phyloP scores from a whole-genome alignment of 768 basidiomycete species.

The Candolleomyces eurysporus region DNA sequence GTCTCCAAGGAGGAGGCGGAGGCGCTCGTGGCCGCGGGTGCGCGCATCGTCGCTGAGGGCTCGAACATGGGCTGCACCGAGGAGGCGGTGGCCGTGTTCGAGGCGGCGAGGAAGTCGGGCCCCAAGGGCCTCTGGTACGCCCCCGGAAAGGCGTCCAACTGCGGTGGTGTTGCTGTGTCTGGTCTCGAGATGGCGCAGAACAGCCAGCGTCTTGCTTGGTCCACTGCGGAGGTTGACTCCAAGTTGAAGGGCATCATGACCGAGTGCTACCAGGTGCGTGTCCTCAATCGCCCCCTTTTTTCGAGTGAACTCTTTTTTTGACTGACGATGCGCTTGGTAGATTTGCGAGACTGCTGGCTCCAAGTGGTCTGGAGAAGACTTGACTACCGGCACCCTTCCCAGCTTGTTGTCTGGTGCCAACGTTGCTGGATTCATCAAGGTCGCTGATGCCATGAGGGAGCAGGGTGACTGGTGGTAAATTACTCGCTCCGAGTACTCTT shows the following conservation, averaged over 20 bases:
- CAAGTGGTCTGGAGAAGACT: slow-evolving; percentile 53
- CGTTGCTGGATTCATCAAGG: slow-evolving; percentile 70
- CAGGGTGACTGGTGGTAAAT: slow-evolving; percentile 78
- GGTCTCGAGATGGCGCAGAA: slow-evolving; percentile 83
- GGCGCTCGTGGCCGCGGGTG: slow-evolving; percentile 66
- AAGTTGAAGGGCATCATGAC: slow-evolving; percentile 74
- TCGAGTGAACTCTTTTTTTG: too few relatives aligned
- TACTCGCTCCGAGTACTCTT: neutral
- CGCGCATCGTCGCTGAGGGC: slow-evolving; percentile 71
- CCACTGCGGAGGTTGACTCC: slow-evolving; percentile 58
- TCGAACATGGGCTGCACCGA: slow-evolving; percentile 77
- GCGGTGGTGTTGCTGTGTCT: slow-evolving; percentile 76
- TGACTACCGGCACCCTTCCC: slow-evolving; percentile 39
- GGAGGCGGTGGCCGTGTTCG: slow-evolving; percentile 72
- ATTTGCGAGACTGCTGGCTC: slow-evolving; percentile 56
- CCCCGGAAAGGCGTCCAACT: slow-evolving; percentile 67
- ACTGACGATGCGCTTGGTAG: slow-evolving; percentile 9
- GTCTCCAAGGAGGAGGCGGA: slow-evolving; percentile 67
- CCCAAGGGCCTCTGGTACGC: slow-evolving; percentile 63
- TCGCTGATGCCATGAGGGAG: slow-evolving; percentile 70
- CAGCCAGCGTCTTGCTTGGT: slow-evolving; percentile 64
- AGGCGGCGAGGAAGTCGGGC: slow-evolving; percentile 53
- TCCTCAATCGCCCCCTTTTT: too few relatives aligned
- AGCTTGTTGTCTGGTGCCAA: slow-evolving; percentile 66
- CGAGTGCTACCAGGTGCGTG: slow-evolving; percentile 42